Percentiles rank a stretch among this genome's conserved stretches.
Evolutionary conservation across 1,284 basidiomycete genomes (phyloP).

Genomic region (Hemileia vastatrix): DNA sequence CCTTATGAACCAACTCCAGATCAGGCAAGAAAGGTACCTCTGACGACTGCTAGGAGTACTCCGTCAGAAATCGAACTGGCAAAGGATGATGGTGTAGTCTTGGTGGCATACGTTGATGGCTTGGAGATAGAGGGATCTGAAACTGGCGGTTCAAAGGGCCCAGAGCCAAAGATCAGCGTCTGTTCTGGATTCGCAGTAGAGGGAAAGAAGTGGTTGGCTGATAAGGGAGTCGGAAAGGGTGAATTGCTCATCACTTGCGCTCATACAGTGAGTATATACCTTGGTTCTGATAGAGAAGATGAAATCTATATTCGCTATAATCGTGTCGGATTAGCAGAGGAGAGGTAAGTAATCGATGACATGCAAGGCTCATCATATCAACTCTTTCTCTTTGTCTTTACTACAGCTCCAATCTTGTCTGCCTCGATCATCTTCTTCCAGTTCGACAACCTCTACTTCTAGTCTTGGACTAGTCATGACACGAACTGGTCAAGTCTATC

Average conservation of each 20-base stretch:
- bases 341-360: constrained; percentile 48
- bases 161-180: constrained; percentile 52
- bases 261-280: constrained; percentile 51
- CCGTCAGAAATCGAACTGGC: no score
- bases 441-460: constrained; percentile 26
- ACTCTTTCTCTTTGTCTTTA: constrained; percentile 7
- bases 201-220: constrained; percentile 37
- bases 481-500: constrained; percentile 46
- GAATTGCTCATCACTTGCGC: constrained; percentile 55
- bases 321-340: no score
- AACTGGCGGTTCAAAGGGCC: constrained; percentile 44
- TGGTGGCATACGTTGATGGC: constrained; percentile 59
- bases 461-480: constrained; percentile 44
- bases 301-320: no score
- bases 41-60: constrained; percentile 31
- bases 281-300: no score
- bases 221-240: constrained; percentile 42
- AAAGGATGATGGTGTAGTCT: constrained; percentile 48
- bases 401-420: constrained; percentile 50
- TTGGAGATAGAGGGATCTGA: neutral
- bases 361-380: constrained; percentile 6
- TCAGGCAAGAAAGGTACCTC: constrained; percentile 27
- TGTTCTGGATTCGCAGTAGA: constrained; percentile 57
- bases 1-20: constrained; percentile 37
- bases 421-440: constrained; percentile 38